Percentiles rank a stretch among this genome's conserved stretches.
Evolutionary conservation across 2,329 filamentous ascomycete species (phyloP).

Genomic region (Penicillium sp.): DNA sequence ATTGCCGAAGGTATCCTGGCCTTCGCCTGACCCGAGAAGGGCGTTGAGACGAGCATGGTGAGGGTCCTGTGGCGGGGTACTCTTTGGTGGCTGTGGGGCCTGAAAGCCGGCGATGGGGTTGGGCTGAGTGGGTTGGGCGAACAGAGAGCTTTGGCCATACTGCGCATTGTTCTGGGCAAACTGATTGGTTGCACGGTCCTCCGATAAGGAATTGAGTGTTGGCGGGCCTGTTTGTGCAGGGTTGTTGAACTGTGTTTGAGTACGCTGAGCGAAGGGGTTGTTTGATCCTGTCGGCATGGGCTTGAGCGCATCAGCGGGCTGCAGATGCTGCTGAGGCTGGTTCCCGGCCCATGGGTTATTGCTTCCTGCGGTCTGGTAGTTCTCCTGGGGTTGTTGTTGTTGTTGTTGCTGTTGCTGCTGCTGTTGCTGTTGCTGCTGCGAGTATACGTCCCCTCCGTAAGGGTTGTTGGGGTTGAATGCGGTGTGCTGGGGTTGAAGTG

Average conservation of each 20-base stretch:
- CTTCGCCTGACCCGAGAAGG: conserved; percentile 81
- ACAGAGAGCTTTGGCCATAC: conserved; percentile 40
- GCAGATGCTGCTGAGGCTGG: conserved; percentile 53
- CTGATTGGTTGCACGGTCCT: conserved; percentile 16
- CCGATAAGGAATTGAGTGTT: conserved; percentile 47
- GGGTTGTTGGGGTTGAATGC: conserved; percentile 59
- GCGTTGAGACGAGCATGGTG: conserved; percentile 76
- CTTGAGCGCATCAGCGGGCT: conserved; percentile 63
- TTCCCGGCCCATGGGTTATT: conserved; percentile 90
- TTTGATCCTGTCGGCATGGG: conserved; percentile 92
- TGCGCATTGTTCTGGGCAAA: conserved; percentile 11
- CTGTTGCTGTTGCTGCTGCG: conserved; percentile 42
- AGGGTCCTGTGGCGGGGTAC: conserved; percentile 49
- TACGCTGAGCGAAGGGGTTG: conserved; percentile 82
- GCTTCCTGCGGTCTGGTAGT: conserved; percentile 70
- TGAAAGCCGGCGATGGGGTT: conserved; percentile 40
- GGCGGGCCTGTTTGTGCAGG: conserved; percentile 49
- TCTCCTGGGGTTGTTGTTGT: conserved; percentile 55
- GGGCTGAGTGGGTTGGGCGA: conserved; percentile 40
- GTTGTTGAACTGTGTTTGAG: conserved; percentile 55
- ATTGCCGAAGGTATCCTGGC: conserved; percentile 96
- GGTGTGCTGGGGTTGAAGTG: conserved; percentile 60
- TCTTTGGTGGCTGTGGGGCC: conserved; percentile 36
- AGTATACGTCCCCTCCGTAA: conserved; percentile 51
- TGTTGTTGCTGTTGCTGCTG: conserved; percentile 40